Evolutionary conservation across 768 basidiomycete genomes (phyloP).

Genomic region (Phlegmacium glaucopus): DNA sequence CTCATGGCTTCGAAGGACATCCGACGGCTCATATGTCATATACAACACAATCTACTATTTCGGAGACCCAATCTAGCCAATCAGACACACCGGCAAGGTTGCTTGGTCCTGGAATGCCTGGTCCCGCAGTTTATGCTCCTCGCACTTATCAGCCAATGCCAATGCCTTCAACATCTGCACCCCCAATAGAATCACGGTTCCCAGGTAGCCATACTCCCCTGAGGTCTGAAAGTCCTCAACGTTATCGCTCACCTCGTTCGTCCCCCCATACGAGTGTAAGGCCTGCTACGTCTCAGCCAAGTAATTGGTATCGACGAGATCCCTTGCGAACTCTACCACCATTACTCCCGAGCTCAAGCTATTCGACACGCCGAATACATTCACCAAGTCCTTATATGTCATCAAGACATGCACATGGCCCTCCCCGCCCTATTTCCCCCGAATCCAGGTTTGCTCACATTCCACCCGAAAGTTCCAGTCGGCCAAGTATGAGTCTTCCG

Average conservation of each 20-base stretch:
- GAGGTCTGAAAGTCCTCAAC: conserved; percentile 14
- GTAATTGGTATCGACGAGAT: conserved; percentile 21
- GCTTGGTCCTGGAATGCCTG: conserved; percentile 57
- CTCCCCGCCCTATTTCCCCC: conserved; percentile 31
- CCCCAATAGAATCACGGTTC: conserved; percentile 18
- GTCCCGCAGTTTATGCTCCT: conserved; percentile 21
- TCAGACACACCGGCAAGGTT: conserved; percentile 37
- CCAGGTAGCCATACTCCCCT: conserved; percentile 11
- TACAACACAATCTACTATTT: conserved; percentile 13
- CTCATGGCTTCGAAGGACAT: conserved; percentile 17
- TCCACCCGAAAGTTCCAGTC: conserved; percentile 26
- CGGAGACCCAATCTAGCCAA: conserved; percentile 26
- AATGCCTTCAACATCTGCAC: conserved; percentile 16
- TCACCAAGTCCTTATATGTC: conserved; percentile 12
- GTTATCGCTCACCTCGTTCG: conserved; percentile 20
- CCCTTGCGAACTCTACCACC: conserved; percentile 30
- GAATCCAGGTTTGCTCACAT: conserved; percentile 34
- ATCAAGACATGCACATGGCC: conserved; percentile 11
- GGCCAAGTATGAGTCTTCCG: conserved; percentile 29
- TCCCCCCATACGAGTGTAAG: conserved; percentile 16
- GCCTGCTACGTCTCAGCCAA: conserved; percentile 24
- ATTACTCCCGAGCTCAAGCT: conserved; percentile 19
- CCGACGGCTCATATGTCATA: conserved; percentile 10
- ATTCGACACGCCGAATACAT: conserved; percentile 9
- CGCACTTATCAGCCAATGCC: conserved; percentile 16